These are phyloP conservation scores for Wallacemonas rigidus DNA, from an alignment of 208 protist species.

Conservation along the genomic window DNA sequence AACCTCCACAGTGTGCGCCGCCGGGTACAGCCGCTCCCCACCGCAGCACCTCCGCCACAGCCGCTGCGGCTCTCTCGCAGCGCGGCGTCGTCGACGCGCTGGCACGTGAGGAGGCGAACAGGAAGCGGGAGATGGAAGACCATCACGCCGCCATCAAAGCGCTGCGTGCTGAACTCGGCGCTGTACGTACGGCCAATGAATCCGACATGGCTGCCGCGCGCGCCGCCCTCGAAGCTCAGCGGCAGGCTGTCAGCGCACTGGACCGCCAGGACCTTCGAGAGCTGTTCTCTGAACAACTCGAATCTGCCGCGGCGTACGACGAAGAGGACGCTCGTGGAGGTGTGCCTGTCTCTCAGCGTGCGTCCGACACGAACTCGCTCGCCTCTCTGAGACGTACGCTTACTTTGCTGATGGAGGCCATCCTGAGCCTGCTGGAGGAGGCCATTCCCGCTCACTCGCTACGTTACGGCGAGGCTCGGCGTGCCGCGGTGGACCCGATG, in stretches of 20 bases:
- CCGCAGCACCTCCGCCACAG: neutral
- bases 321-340: slow-evolving; percentile 5
- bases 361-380: neutral
- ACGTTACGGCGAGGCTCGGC: slow-evolving; percentile 43
- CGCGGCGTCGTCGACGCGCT: slow-evolving; percentile 34
- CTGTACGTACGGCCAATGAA: slow-evolving; percentile 55
- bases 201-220: slow-evolving; percentile 40
- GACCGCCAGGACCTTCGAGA: slow-evolving; percentile 23
- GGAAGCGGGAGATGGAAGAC: slow-evolving; percentile 31
- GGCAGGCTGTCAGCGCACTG: slow-evolving; percentile 22
- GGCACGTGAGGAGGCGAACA: slow-evolving; percentile 18
- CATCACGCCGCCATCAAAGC: slow-evolving; percentile 30
- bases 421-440: slow-evolving; percentile 41
- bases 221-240: slow-evolving; percentile 24
- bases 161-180: slow-evolving; percentile 42
- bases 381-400: slow-evolving; percentile 14
- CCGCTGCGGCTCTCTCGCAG: neutral
- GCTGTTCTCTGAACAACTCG: slow-evolving; percentile 22
- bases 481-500: slow-evolving; percentile 31
- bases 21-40: neutral
- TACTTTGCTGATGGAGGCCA: slow-evolving; percentile 31
- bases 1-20: neutral
- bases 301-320: slow-evolving; percentile 8
- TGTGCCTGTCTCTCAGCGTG: slow-evolving; percentile 14
- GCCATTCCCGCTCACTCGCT: slow-evolving; percentile 16